Evolutionary conservation across 352 stramenopile species (phyloP).

Genomic region (Phytophthora foliorum): DNA sequence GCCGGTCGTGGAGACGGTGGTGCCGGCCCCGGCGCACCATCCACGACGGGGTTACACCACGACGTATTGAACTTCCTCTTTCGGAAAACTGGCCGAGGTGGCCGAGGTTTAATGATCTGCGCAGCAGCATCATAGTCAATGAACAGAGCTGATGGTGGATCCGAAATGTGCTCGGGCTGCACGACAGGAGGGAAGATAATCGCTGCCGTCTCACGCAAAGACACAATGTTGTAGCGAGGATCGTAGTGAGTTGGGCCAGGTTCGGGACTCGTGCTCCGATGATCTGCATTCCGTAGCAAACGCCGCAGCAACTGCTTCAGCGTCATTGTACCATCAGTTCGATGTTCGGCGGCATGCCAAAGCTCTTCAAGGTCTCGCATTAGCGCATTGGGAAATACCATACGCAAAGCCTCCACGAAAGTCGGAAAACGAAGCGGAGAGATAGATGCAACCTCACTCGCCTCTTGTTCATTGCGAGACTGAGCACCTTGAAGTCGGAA

Average conservation of each 20-base stretch:
- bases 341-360: slow-evolving; percentile 46
- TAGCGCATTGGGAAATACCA: slow-evolving; percentile 64
- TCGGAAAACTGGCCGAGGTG: slow-evolving; percentile 55
- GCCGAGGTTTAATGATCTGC: slow-evolving; percentile 63
- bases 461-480: neutral
- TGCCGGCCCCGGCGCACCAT: slow-evolving; percentile 1
- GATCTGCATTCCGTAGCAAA: slow-evolving; percentile 25
- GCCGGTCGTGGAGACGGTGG: slow-evolving; percentile 18
- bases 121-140: slow-evolving; percentile 79
- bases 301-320: slow-evolving; percentile 35
- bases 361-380: slow-evolving; percentile 70
- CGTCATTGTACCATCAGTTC: slow-evolving; percentile 28
- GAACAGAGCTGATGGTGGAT: slow-evolving; percentile 64
- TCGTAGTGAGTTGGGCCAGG: slow-evolving; percentile 78
- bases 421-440: slow-evolving; percentile 35
- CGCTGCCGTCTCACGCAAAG: slow-evolving; percentile 44
- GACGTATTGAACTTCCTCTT: slow-evolving; percentile 71
- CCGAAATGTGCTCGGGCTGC: slow-evolving; percentile 34
- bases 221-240: slow-evolving; percentile 56
- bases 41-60: slow-evolving; percentile 80
- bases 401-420: slow-evolving; percentile 54
- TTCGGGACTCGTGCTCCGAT: slow-evolving; percentile 62
- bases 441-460: neutral
- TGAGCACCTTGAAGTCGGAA: slow-evolving; percentile 49
- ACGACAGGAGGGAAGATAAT: slow-evolving; percentile 63